phyloP scores from a whole-genome alignment of 805 yeast genomes.

The Clavispora phyllophila region DNA sequence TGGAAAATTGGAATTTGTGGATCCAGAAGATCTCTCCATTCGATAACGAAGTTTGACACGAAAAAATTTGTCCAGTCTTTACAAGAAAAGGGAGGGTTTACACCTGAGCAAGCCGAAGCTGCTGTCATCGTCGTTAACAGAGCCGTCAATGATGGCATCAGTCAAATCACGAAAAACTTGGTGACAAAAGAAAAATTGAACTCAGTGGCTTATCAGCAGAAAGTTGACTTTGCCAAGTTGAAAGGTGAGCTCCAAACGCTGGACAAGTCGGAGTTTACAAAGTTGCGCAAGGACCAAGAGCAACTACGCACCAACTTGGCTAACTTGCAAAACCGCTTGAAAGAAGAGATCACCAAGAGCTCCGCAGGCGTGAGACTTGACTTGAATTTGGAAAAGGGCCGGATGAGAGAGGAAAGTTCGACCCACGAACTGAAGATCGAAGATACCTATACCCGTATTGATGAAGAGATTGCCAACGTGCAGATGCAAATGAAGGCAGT shows the following conservation, averaged over 20 bases:
- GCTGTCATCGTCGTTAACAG: slow-evolving; percentile 68
- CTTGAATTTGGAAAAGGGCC: slow-evolving; percentile 87
- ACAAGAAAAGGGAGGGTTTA: slow-evolving; percentile 63
- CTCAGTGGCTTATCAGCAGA: slow-evolving; percentile 87
- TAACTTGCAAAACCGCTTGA: slow-evolving; percentile 73
- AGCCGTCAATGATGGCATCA: slow-evolving; percentile 77
- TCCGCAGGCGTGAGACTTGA: slow-evolving; percentile 89
- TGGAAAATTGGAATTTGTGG: slow-evolving; percentile 1
- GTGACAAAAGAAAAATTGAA: slow-evolving; percentile 83
- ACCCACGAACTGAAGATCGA: slow-evolving; percentile 89
- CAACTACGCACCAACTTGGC: slow-evolving; percentile 79
- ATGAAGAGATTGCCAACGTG: slow-evolving; percentile 91
- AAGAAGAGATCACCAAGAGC: slow-evolving; percentile 87
- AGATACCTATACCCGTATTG: slow-evolving; percentile 91
- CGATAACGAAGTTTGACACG: slow-evolving; percentile 62
- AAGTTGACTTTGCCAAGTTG: slow-evolving; percentile 92
- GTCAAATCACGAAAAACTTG: slow-evolving; percentile 65
- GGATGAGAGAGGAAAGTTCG: slow-evolving; percentile 90
- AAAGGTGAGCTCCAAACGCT: slow-evolving; percentile 86
- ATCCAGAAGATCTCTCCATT: slow-evolving; percentile 13
- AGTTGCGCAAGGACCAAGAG: slow-evolving; percentile 82
- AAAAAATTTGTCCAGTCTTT: slow-evolving; percentile 65
- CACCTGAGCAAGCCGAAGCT: slow-evolving; percentile 69
- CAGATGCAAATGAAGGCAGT: slow-evolving; percentile 93
- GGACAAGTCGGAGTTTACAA: slow-evolving; percentile 81